Conservation (phyloP, 306 rosid genomes). For the Oxytropis ochrocephala region DNA sequence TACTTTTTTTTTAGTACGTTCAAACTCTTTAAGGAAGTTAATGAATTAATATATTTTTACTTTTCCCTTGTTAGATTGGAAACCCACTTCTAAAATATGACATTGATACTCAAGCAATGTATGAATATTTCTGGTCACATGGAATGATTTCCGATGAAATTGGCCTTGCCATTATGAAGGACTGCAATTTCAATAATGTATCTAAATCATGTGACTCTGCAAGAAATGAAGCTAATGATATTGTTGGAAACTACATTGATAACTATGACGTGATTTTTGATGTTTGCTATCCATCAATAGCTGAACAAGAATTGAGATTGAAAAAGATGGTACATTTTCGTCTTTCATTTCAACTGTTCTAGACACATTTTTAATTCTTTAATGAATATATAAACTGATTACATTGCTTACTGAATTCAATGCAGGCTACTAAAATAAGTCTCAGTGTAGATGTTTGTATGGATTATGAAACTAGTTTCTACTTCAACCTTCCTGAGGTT, state of each 20-base stretch:
- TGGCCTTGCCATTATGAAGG: slow-evolving; percentile 52
- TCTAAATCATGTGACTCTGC: slow-evolving; percentile 48
- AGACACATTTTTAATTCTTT: not conserved
- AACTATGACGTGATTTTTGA: slow-evolving; percentile 76
- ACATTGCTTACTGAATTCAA: not conserved
- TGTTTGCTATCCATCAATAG: slow-evolving; percentile 81
- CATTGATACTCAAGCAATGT: slow-evolving; percentile 59
- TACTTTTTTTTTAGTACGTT: too few species aligned
- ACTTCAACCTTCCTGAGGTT: slow-evolving; percentile 81
- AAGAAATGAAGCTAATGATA: slow-evolving; percentile 33
- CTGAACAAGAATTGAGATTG: slow-evolving; percentile 73
- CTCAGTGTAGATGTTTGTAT: slow-evolving; percentile 81
- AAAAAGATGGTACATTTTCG: slow-evolving; percentile 44
- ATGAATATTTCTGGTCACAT: slow-evolving; percentile 89
- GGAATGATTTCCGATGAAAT: slow-evolving; percentile 94
- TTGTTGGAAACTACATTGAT: slow-evolving; percentile 60
- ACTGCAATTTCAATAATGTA: slow-evolving; percentile 66
- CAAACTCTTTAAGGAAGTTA: not conserved
- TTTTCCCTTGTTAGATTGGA: slow-evolving; percentile 56
- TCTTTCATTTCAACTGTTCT: not conserved
- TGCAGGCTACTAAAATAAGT: slow-evolving; percentile 79
- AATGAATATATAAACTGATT: not conserved
- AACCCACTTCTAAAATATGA: slow-evolving; percentile 76
- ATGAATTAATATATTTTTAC: not conserved
- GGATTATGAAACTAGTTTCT: slow-evolving; percentile 45